Evolutionary conservation across 495 filamentous ascomycete species (phyloP), one percentile per base, ranked within the genome.

Genomic region (Tuber melanosporum): DNA sequence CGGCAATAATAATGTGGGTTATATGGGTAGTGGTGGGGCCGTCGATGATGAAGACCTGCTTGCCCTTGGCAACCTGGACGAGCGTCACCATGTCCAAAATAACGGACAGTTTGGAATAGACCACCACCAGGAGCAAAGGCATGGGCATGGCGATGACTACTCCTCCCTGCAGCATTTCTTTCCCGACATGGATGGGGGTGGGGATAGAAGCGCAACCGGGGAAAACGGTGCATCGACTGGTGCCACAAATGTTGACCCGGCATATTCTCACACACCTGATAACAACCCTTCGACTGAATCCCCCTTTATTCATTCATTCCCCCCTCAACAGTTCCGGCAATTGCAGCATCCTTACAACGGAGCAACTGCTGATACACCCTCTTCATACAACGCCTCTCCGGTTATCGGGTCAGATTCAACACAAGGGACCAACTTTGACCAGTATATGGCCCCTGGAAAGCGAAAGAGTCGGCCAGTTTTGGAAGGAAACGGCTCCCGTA

Each of bases 261-360:
- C 91, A 74, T 93, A 89, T 84, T 93, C 91, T 12, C 88, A 90
- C 79, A 92, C 90, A 14, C 91, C 91, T 20, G 91, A 93, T 62
- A 89, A 89, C 49, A 87, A 86, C 22, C 90, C 91, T 12, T 14
- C 57, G 32, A 91, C 91, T 78, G 88, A 91, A 79, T 92, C 91
- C 79, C 91, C 91, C 3, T 93, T 91, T 77, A 84, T 88, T 39
- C 82, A 77, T 49, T 72, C 76, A 36, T 81, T 78, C 49, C 78
- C 73, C 10, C 71, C 87, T 90, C 45, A 79, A n/a, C 79, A 87
- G 86, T 79, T 91, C 91, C 87, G 75, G 20, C 82, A 91, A 88
- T 78, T 81, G 42, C 47, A 77, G 43, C 70, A 76, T 26, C 47
- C 77, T n/a, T 83, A 79, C n/a, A 78, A 82, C 39, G 82, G 77